Evolutionary conservation across 2,329 filamentous ascomycete species (phyloP).

Genomic region (Fusarium nanum): DNA sequence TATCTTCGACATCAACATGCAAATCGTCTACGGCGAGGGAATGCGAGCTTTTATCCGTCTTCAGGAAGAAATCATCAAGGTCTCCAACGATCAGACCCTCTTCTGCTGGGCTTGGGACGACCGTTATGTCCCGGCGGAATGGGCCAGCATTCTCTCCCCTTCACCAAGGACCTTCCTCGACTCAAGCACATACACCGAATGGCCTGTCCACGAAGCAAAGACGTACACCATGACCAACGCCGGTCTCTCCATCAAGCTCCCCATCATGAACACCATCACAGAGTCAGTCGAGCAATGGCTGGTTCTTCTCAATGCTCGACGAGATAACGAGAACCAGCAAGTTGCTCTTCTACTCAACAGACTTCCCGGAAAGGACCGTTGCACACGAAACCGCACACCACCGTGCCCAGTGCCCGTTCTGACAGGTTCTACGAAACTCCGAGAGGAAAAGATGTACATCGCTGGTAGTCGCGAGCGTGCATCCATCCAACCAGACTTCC

Average conservation of each 20-base stretch:
- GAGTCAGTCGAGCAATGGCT: conserved; percentile 29
- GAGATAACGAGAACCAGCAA: conserved; percentile 23
- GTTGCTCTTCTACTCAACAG: conserved; percentile 13
- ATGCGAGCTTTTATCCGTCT: conserved; percentile 18
- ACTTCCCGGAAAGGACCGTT: conserved; percentile 18
- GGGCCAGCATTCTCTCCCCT: conserved; percentile 17
- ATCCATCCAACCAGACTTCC: conserved; percentile 4
- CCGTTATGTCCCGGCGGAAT: conserved; percentile 17
- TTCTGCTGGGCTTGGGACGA: conserved; percentile 30
- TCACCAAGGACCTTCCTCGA: conserved; percentile 19
- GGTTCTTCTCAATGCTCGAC: conserved; percentile 17
- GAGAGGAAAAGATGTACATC: conserved; percentile 22
- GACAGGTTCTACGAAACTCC: conserved; percentile 6
- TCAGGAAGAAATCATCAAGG: conserved; percentile 26
- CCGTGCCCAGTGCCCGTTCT: conserved; percentile 1
- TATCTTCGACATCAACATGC: conserved; percentile 32
- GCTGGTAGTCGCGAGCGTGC: conserved; percentile 18
- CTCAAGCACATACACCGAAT: conserved; percentile 20
- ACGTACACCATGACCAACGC: conserved; percentile 26
- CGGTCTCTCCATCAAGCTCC: conserved; percentile 12
- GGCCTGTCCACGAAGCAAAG: conserved; percentile 25
- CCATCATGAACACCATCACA: conserved; percentile 25
- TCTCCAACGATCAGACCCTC: conserved; percentile 20
- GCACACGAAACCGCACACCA: conserved; percentile 15
- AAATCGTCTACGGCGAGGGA: conserved; percentile 24